Conservation (phyloP, 805 yeast species). For the Yamadazyma sp. region DNA sequence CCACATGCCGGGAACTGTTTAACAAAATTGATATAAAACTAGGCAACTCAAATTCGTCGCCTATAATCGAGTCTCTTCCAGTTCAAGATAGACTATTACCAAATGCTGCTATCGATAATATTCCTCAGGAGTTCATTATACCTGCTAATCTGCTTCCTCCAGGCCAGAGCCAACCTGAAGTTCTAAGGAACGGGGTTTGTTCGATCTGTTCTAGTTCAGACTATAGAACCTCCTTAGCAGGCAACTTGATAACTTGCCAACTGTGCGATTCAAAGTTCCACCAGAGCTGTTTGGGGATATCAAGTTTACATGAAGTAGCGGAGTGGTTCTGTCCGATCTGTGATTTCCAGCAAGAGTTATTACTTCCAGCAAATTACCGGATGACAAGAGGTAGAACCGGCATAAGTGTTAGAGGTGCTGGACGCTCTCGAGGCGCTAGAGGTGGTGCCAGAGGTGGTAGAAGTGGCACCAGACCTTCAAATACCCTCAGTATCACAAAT, state of each 20-base stretch:
- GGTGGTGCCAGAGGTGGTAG: constrained; percentile 5
- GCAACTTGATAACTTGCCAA: constrained; percentile 26
- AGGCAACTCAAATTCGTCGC: constrained; percentile 13
- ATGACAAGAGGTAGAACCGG: too few relatives aligned
- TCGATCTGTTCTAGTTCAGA: constrained; percentile 35
- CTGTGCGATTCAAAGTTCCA: constrained; percentile 44
- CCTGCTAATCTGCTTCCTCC: constrained; percentile 12
- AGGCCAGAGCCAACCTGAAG: not conserved
- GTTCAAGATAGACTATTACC: constrained; percentile 33
- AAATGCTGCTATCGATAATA: constrained; percentile 37
- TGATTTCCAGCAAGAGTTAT: constrained; percentile 41
- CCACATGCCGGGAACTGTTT: constrained; percentile 56
- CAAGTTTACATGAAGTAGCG: constrained; percentile 2
- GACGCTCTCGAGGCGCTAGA: too few relatives aligned
- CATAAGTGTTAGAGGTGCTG: too few relatives aligned
- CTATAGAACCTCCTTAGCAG: constrained; percentile 20
- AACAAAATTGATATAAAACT: constrained; percentile 26
- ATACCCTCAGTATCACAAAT: too few relatives aligned
- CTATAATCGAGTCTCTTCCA: constrained; percentile 12
- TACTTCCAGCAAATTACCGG: not conserved
- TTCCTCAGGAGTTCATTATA: constrained; percentile 38
- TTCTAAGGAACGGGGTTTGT: constrained; percentile 13
- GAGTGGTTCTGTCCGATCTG: constrained; percentile 55
- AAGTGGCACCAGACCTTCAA: not conserved
- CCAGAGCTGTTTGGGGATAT: constrained; percentile 36